A percentile compares a stretch with the other conserved stretches of the same genome.
Conservation (phyloP, 2,329 filamentous ascomycete genomes). For the Aspergillus brunneoviolaceus region DNA sequence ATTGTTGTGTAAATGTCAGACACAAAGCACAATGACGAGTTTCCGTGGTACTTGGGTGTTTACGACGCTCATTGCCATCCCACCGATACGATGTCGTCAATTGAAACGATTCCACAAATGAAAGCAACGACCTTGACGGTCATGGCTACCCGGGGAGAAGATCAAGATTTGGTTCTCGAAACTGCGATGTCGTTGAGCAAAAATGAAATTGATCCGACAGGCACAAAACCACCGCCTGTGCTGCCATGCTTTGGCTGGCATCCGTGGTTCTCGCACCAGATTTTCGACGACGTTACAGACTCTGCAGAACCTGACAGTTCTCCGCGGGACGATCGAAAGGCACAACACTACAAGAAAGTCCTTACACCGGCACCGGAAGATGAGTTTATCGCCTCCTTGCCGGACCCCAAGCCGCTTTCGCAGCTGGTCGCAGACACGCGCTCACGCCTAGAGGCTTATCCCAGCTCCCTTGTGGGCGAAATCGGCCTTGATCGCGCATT, state of each 20-base stretch:
- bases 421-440: conserved; percentile 52
- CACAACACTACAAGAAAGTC: conserved; percentile 55
- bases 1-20: conserved; percentile 2
- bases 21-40: conserved; percentile 28
- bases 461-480: conserved; percentile 60
- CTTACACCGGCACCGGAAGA: conserved; percentile 50
- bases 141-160: conserved; percentile 63
- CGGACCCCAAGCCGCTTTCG: conserved; percentile 55
- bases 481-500: conserved; percentile 63
- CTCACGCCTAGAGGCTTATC: conserved; percentile 49
- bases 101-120: conserved; percentile 57
- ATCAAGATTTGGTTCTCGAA: conserved; percentile 59
- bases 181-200: conserved; percentile 43
- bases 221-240: conserved; percentile 44
- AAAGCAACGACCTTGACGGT: conserved; percentile 58
- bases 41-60: conserved; percentile 64
- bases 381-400: conserved; percentile 51
- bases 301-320: conserved; percentile 20
- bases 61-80: conserved; percentile 68
- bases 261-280: conserved; percentile 66
- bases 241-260: conserved; percentile 67
- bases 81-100: conserved; percentile 61
- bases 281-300: conserved; percentile 47
- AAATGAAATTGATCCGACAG: conserved; percentile 28
- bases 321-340: conserved; percentile 29